Evolutionary conservation across 768 basidiomycete species (phyloP), one percentile per base, ranked within the genome.

Genomic region (Serendipita sp.): DNA sequence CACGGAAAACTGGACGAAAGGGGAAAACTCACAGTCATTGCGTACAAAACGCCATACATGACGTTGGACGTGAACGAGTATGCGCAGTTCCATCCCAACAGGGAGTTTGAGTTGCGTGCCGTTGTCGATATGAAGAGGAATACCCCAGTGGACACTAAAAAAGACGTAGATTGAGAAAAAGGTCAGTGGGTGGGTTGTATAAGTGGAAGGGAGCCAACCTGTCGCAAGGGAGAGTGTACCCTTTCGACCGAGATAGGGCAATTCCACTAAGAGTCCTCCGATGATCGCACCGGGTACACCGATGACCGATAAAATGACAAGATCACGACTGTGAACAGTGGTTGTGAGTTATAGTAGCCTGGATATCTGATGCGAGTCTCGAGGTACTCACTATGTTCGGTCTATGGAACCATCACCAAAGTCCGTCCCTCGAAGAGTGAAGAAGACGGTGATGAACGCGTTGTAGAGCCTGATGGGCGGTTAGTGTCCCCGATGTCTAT

Each of bases 361-460:
- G 22, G 69, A 65, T 13, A 5, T 38, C 38, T 14, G 14, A 5
- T 14, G 14, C 38, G 7, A 63, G n/a, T n/a, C n/a, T 31, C 20
- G 30, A 34, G 53, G 83, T 63, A 88, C 88, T 20, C 86, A 81
- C 66, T 89, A 89, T 0, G 85, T 86, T 66, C 82, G 84, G 66
- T 85, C 81, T 2, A 82, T 70, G 3, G 83, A 85, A 0, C 81
- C 78, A 63, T 87, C 85, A 1, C 86, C 86, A 61, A 86, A 85
- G 60, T 81, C 71, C 0, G 83, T 81, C 5, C 86, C 87, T 45
- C 84, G 77, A n/a, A 74, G 83, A 20, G 78, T 72, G 31, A 88
- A 78, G 69, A 84, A 85, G 60, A 66, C 60, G 60, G 64, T 66
- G 43, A 62, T 64, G 64, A 70, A 70, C 44, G 43, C 22, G 28